Evolutionary conservation across 345 rosid species (phyloP).

Genomic region (Camelina sativa): DNA sequence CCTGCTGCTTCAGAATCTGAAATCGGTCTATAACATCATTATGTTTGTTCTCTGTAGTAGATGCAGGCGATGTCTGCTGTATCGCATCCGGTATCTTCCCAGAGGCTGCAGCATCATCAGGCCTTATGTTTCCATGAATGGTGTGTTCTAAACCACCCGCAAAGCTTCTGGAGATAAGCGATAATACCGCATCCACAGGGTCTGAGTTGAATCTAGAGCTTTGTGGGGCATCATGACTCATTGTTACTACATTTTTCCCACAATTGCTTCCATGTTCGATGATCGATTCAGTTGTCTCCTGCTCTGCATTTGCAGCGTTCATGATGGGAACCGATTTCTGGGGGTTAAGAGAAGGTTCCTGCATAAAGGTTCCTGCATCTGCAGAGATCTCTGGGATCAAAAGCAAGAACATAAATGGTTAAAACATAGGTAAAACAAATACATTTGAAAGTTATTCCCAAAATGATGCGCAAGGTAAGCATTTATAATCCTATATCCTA

Average conservation of each 20-base stretch:
- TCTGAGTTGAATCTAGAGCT: conserved; percentile 34
- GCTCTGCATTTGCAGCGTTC: conserved; percentile 20
- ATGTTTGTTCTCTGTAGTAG: conserved; percentile 33
- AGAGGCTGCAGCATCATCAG: conserved; percentile 23
- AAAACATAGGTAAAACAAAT: conserved; percentile 5
- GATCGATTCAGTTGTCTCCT: conserved; percentile 29
- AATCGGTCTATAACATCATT: conserved; percentile 63
- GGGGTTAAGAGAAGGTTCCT: conserved; percentile 26
- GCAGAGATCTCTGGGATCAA: conserved; percentile 35
- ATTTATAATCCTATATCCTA: background rate
- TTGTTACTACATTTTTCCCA: conserved; percentile 26
- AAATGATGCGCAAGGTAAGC: background rate
- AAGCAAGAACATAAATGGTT: conserved; percentile 19
- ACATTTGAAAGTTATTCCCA: background rate
- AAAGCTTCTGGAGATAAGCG: conserved; percentile 34
- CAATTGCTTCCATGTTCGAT: conserved; percentile 9
- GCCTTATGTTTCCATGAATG: conserved; percentile 36
- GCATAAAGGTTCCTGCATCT: conserved; percentile 28
- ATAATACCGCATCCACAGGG: conserved; percentile 27
- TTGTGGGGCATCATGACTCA: conserved; percentile 30
- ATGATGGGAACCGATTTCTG: conserved; percentile 30
- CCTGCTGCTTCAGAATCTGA: conserved; percentile 49
- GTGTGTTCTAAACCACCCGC: conserved; percentile 21
- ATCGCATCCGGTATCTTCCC: conserved; percentile 15
- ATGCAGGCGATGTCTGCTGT: conserved; percentile 24